Base-by-base conservation (phyloP, 1,284 basidiomycete species). In the Mrakiaceae sp. region DNA sequence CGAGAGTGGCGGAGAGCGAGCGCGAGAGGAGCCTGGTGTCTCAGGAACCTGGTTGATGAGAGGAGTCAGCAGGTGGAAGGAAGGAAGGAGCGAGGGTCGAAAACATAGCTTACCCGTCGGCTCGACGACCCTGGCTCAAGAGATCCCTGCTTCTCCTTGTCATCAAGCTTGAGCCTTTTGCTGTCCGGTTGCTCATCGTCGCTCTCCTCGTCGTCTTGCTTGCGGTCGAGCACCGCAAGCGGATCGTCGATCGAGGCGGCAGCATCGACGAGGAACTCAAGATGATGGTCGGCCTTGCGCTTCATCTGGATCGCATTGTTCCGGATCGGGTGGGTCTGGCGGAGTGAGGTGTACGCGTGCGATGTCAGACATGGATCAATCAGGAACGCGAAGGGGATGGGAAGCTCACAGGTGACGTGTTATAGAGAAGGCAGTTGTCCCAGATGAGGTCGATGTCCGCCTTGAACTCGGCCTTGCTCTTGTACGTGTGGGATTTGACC, bases 381-480 rank as follows among this genome's bases (percentile, higher is more conserved):
- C 39, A 12, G 27, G 44, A 27, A 27, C 44, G 9, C 51, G 48
- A 46, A 43, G 16, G 27, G 11, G 53, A 12, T 0, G 12, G 40
- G 46, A 27, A 16, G 79, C 84, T 67, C 70, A 91, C 93, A 76
- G 91, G 88, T 14, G 86, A 83, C 40, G 87, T 86, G 74, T 99
- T 99, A 77, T 98, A 98, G 10, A 82, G 83, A 70, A 88, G 82
- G 75, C 95, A 98, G 72, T 98, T 98, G 63, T 86, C 84, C 95
- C 95, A 98, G 70, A 99, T 98, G 67, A 96, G 82, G 70, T 95
- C 89, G 55, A 99, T 79, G 76, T 99, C 96, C 67, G 88, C 86
- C 68, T 87, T 86, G 75, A 99, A 98, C 72, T 95, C 88, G 67
- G 84, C 82, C 78, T 98, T 98, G 63, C 84, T 89, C 78, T 94